phyloP scores from a whole-genome alignment of 768 basidiomycete genomes.

The Lentinula guzmanii region DNA sequence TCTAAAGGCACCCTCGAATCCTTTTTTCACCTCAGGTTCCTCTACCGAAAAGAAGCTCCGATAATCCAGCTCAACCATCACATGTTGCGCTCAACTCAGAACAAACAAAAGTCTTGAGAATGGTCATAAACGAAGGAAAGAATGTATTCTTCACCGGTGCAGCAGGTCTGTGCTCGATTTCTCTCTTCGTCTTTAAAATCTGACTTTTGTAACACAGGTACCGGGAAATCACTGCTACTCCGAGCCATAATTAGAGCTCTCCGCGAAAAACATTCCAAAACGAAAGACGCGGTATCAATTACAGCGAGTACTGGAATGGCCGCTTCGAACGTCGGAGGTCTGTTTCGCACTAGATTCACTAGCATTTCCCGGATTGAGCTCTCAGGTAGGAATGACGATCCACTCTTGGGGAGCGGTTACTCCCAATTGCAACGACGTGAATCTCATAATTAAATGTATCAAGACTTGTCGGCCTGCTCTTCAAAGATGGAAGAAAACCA shows the following conservation, averaged over 20 bases:
- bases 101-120: constrained; percentile 57
- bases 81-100: constrained; percentile 56
- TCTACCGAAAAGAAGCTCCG: neutral
- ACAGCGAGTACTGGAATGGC: constrained; percentile 75
- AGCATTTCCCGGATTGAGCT: constrained; percentile 26
- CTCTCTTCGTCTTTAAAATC: neutral
- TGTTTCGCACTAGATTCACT: neutral
- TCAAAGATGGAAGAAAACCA: constrained; percentile 61
- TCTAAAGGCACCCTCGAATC: constrained; percentile 3
- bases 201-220: constrained; percentile 42
- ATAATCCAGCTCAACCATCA: constrained; percentile 1
- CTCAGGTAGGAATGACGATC: constrained; percentile 52
- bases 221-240: constrained; percentile 78
- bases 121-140: constrained; percentile 52
- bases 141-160: constrained; percentile 80
- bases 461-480: constrained; percentile 63
- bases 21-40: constrained; percentile 7
- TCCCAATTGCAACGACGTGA: constrained; percentile 45
- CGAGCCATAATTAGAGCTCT: constrained; percentile 67
- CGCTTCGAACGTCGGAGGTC: constrained; percentile 65
- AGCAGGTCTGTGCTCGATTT: constrained; percentile 41
- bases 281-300: constrained; percentile 57
- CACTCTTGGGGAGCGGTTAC: constrained; percentile 78
- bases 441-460: constrained; percentile 46
- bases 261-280: constrained; percentile 35